These are phyloP conservation scores for Chlorella ohadii DNA, from an alignment of 139 green algal genomes.

Conservation along the genomic window DNA sequence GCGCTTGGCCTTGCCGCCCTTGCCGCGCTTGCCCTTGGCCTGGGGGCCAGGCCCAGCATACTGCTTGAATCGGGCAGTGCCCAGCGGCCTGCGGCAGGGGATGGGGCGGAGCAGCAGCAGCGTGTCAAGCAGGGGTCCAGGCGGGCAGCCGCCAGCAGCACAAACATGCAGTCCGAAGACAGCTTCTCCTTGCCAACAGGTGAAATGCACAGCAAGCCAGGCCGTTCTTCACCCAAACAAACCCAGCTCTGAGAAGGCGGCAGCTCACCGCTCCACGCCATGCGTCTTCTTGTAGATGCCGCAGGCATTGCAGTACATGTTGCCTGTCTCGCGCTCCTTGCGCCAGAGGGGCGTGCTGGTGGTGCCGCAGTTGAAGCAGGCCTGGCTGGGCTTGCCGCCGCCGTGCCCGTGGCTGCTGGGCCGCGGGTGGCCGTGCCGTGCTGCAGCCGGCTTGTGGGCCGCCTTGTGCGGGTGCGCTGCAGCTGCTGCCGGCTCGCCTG, in stretches of 20 bases:
- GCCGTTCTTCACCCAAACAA: too few relatives aligned
- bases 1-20: background rate
- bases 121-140: background rate
- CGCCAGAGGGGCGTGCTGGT: conserved; percentile 77
- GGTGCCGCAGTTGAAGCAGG: conserved; percentile 78
- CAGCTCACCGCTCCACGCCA: conserved; percentile 53
- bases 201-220: too few relatives aligned
- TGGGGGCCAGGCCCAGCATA: background rate
- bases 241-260: background rate
- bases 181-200: too few relatives aligned
- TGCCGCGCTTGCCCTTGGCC: conserved; percentile 9
- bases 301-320: conserved; percentile 82
- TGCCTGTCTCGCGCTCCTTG: conserved; percentile 59
- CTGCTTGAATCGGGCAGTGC: conserved; percentile 42
- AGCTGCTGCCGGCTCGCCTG: background rate
- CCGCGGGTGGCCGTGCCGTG: background rate
- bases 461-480: background rate
- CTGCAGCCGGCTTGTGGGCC: background rate
- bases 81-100: background rate
- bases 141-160: too few relatives aligned
- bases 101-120: background rate
- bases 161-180: too few relatives aligned
- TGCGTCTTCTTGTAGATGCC: conserved; percentile 84
- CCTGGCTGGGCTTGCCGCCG: conserved; percentile 28
- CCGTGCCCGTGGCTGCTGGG: background rate